Conservation (phyloP, 169 alveolate species). For the Cryptosporidium bovis region DNA sequence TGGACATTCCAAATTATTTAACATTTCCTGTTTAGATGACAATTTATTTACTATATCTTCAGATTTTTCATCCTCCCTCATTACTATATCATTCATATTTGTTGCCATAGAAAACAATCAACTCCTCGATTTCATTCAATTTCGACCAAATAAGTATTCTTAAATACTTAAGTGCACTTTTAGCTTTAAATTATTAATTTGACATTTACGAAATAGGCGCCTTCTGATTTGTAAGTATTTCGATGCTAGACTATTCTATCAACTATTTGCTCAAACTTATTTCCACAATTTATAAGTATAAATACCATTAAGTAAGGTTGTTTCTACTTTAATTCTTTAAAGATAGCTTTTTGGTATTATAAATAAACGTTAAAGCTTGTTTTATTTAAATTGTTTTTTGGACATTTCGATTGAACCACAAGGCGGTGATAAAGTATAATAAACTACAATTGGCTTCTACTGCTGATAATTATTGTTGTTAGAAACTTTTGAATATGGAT, state of each 20-base stretch:
- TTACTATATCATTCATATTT: constrained; percentile 23
- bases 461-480: too few species aligned
- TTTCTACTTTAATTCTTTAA: background rate
- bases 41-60: background rate
- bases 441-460: too few species aligned
- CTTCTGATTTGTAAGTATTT: too few species aligned
- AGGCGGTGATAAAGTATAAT: too few species aligned
- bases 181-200: too few species aligned
- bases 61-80: constrained; percentile 29
- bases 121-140: background rate
- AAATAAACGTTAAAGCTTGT: background rate
- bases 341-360: background rate
- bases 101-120: too few species aligned
- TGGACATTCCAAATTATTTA: constrained; percentile 55
- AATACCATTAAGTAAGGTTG: too few species aligned
- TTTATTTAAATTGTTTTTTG: background rate
- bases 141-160: background rate
- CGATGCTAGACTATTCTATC: too few species aligned
- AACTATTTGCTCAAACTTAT: background rate
- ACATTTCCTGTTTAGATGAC: constrained; percentile 52
- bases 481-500: background rate
- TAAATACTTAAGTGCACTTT: background rate
- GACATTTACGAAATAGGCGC: too few species aligned
- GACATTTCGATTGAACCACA: background rate
- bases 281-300: too few species aligned